Conservation (phyloP, 2,329 filamentous ascomycete species). For the Trichoderma sp. region DNA sequence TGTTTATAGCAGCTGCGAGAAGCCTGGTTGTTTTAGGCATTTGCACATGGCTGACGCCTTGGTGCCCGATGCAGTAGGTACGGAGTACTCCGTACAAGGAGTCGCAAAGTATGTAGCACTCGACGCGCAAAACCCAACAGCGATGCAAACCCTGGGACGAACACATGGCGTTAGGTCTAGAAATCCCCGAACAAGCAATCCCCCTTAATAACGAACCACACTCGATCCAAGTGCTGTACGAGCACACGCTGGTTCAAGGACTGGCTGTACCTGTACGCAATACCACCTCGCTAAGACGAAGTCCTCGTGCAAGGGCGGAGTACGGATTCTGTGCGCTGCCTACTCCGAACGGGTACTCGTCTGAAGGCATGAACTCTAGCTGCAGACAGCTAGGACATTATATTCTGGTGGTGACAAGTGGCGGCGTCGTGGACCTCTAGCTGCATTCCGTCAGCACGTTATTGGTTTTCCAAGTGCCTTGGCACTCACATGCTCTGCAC, state of each 20-base stretch:
- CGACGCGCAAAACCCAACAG: not conserved
- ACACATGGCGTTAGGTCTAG: slow-evolving; percentile 11
- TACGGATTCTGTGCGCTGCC: not conserved
- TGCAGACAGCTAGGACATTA: slow-evolving; percentile 4
- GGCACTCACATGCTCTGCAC: not conserved
- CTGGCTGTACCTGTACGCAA: not conserved
- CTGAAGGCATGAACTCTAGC: slow-evolving; percentile 7
- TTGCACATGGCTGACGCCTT: not conserved
- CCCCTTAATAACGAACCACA: not conserved
- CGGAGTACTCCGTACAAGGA: slow-evolving; percentile 22
- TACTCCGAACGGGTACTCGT: not conserved
- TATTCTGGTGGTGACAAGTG: slow-evolving; percentile 6
- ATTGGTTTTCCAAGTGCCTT: slow-evolving; percentile 21
- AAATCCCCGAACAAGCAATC: slow-evolving; percentile 9
- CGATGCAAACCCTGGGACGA: not conserved
- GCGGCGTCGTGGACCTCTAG: slow-evolving; percentile 9
- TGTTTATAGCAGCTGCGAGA: not conserved
- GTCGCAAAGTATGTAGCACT: not conserved
- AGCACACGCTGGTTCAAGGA: not conserved
- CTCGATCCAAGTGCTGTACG: not conserved
- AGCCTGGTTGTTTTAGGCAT: not conserved
- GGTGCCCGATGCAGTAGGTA: slow-evolving; percentile 8
- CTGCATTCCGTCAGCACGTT: slow-evolving; percentile 24
- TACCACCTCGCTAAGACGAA: not conserved
- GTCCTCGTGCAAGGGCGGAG: not conserved